Evolutionary conservation across 2,329 filamentous ascomycete species (phyloP).

Genomic region (Geosmithia putterillii): DNA sequence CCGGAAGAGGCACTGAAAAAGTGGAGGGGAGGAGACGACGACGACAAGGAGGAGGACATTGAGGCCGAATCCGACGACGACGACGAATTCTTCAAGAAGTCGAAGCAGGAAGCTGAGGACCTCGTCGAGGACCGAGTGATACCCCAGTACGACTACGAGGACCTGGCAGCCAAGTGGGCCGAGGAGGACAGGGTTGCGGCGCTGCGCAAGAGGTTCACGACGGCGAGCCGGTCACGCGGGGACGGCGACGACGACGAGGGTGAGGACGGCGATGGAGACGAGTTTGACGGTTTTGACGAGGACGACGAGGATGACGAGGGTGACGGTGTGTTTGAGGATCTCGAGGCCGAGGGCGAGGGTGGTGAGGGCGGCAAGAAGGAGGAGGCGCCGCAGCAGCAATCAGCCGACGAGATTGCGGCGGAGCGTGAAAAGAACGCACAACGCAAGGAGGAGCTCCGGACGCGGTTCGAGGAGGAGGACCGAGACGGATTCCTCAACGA

Average conservation of each 20-base stretch:
- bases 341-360: slow-evolving; percentile 65
- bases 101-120: slow-evolving; percentile 53
- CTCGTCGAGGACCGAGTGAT: slow-evolving; percentile 69
- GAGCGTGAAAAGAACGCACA: slow-evolving; percentile 86
- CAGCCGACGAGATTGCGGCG: slow-evolving; percentile 53
- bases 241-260: slow-evolving; percentile 24
- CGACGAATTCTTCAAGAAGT: slow-evolving; percentile 54
- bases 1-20: slow-evolving; percentile 62
- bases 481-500: slow-evolving; percentile 91
- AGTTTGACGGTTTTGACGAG: slow-evolving; percentile 36
- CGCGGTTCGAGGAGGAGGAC: slow-evolving; percentile 95
- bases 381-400: slow-evolving; percentile 19
- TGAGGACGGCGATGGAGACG: slow-evolving; percentile 38
- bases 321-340: slow-evolving; percentile 41
- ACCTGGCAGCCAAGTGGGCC: slow-evolving; percentile 77
- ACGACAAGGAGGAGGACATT: slow-evolving; percentile 46
- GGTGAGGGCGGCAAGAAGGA: slow-evolving; percentile 4
- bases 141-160: slow-evolving; percentile 67
- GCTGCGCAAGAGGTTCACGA: slow-evolving; percentile 65
- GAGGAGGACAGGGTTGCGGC: slow-evolving; percentile 64
- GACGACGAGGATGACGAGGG: slow-evolving; percentile 39
- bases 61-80: slow-evolving; percentile 45
- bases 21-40: slow-evolving; percentile 61
- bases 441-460: slow-evolving; percentile 85
- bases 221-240: slow-evolving; percentile 26